These are phyloP conservation scores for Orobanche coerulescens DNA, from an alignment of 257 asterid genomes.

Conservation along the genomic window DNA sequence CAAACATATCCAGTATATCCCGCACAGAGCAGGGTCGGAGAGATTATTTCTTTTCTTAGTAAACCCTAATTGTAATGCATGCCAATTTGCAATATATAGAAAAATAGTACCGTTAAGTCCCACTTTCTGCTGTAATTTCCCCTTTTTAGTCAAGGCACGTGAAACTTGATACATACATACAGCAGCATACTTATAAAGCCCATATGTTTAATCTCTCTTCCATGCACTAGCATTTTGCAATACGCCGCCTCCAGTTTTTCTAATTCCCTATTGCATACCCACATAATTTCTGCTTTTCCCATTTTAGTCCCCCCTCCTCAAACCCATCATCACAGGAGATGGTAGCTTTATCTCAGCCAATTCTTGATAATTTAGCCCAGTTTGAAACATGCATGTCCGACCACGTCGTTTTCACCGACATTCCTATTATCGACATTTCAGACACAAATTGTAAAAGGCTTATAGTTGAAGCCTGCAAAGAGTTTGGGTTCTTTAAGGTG, in stretches of 20 bases:
- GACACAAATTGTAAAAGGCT: conserved; percentile 21
- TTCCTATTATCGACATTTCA: conserved; percentile 28
- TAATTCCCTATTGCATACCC: neutral
- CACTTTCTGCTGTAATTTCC: neutral
- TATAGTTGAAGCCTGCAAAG: conserved; percentile 33
- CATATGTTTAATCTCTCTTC: neutral
- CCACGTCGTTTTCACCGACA: conserved; percentile 15
- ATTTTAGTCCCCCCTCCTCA: neutral
- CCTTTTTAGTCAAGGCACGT: neutral
- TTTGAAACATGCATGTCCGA: conserved; percentile 34
- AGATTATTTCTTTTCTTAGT: neutral
- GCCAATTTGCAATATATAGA: too few species aligned
- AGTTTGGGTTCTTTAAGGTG: conserved; percentile 41
- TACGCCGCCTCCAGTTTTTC: neutral
- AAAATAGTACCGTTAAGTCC: too few species aligned
- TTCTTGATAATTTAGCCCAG: conserved; percentile 9
- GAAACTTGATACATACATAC: too few species aligned
- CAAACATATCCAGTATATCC: too few species aligned
- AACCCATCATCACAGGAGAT: neutral
- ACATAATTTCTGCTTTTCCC: neutral
- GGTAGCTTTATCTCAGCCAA: conserved; percentile 34
- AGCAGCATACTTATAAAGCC: neutral
- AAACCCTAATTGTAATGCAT: neutral
- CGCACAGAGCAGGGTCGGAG: too few species aligned
- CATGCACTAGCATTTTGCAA: neutral